Conservation (phyloP, 2,329 filamentous ascomycete species). For the Cladophialophora immunda region DNA sequence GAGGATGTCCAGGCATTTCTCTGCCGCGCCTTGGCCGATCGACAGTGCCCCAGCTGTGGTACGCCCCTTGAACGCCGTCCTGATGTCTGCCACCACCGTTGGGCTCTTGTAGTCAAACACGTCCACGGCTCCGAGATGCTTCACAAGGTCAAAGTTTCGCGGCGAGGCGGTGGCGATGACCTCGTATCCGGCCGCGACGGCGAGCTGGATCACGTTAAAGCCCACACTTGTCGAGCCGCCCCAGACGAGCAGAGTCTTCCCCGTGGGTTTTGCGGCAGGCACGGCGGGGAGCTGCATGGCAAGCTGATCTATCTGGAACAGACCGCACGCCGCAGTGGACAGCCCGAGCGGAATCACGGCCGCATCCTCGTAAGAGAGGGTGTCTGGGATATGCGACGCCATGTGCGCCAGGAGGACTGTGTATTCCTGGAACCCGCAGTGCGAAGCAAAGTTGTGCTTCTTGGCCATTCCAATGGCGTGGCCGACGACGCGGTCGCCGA, state of each 20-base stretch:
- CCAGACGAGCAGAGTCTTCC: slow-evolving; percentile 48
- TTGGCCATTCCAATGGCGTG: slow-evolving; percentile 33
- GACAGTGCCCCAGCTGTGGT: slow-evolving; percentile 37
- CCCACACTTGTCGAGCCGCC: slow-evolving; percentile 56
- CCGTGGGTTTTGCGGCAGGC: slow-evolving; percentile 17
- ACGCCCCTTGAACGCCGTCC: slow-evolving; percentile 40
- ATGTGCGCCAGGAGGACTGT: slow-evolving; percentile 39
- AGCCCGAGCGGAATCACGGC: slow-evolving; percentile 48
- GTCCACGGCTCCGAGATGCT: slow-evolving; percentile 43
- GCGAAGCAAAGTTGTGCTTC: slow-evolving; percentile 48
- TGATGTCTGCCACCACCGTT: slow-evolving; percentile 45
- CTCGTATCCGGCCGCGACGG: slow-evolving; percentile 50
- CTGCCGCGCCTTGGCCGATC: slow-evolving; percentile 33
- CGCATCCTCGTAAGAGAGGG: slow-evolving; percentile 45
- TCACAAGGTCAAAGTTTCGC: slow-evolving; percentile 44
- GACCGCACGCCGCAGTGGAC: slow-evolving; percentile 45
- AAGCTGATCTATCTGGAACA: slow-evolving; percentile 44
- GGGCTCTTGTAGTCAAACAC: slow-evolving; percentile 57
- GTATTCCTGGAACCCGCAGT: slow-evolving; percentile 45
- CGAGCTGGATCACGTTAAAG: slow-evolving; percentile 51
- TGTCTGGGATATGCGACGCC: slow-evolving; percentile 44
- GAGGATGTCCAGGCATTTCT: slow-evolving; percentile 38
- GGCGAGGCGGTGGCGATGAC: slow-evolving; percentile 48
- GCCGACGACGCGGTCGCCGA: slow-evolving; percentile 56
- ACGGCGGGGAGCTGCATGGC: slow-evolving; percentile 39